phyloP scores from a whole-genome alignment of 495 filamentous ascomycete species.

The Lepidopterella palustris region DNA sequence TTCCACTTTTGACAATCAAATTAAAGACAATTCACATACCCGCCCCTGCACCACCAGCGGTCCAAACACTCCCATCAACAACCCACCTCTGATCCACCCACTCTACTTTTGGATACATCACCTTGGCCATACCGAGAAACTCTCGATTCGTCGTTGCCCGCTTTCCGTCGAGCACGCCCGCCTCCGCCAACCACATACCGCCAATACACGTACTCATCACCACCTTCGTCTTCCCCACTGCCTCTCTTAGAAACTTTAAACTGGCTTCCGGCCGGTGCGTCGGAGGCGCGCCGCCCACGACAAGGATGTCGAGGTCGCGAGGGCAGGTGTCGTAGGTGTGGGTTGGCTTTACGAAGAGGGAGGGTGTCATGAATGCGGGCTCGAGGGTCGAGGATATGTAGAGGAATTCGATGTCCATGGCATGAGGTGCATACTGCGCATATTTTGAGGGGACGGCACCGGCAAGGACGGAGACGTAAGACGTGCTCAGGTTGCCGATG shows the following conservation, averaged over 20 bases:
- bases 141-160: constrained; percentile 27
- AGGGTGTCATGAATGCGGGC: constrained; percentile 11
- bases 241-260: constrained; percentile 19
- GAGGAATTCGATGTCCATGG: constrained; percentile 22
- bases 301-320: constrained; percentile 17
- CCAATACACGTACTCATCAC: constrained; percentile 23
- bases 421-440: neutral
- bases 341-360: constrained; percentile 16
- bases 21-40: constrained; percentile 11
- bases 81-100: constrained; percentile 28
- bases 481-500: constrained; percentile 17
- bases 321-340: constrained; percentile 21
- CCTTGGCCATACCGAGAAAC: constrained; percentile 7
- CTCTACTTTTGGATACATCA: constrained; percentile 19
- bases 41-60: constrained; percentile 21
- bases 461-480: constrained; percentile 8
- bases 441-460: neutral
- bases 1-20: too few species aligned
- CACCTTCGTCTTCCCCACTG: constrained; percentile 19
- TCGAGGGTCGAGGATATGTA: constrained; percentile 21
- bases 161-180: constrained; percentile 21
- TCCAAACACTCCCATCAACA: constrained; percentile 21
- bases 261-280: constrained; percentile 15
- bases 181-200: constrained; percentile 21
- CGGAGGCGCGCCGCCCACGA: constrained; percentile 15